Evolutionary conservation across 176 grass and related monocot genomes (phyloP), one percentile per base, ranked within the genome.

Genomic region (Aegilops umbellulata): DNA sequence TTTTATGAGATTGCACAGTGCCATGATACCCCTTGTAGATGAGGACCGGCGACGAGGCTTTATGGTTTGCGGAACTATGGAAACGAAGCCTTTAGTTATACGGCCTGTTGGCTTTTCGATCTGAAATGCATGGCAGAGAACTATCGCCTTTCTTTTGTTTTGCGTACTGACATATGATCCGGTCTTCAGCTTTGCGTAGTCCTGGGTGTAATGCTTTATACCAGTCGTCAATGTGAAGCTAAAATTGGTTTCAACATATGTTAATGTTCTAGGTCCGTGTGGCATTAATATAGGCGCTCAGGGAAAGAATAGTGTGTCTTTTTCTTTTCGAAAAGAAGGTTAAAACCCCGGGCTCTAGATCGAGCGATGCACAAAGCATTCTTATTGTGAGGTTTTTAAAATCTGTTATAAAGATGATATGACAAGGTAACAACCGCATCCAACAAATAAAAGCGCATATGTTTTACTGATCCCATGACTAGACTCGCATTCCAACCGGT

Each of bases 1-100:
- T 91, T 91, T 88, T 91, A 85, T 88, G 85, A 25, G 83, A 44
- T 87, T 75, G 75, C 85, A 90, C 38, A 31, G 24, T 25, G 8
- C 36, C 77, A 64, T 85, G 89, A 91, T 85, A 81, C 69, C 32
- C 34, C 22, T 29, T 49, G 64, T 64, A 90, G 64, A 87, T 84
- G n/a, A 87, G 89, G 76, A 15, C 80, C 85, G 60, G 76, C 13
- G 49, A 60, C 36, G 81, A 80, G 68, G 65, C 89, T 84, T 84
- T 84, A 90, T 87, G 68, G 17, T 90, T 90, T 90, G 75, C 89
- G 55, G 34, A 36, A 62, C 60, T 80, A 35, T 69, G 81, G 85
- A 87, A 84, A 80, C 62, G 9, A 73, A 69, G 57, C 84, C 66
- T 76, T 20, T 76, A 75, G 60, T 65, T 62, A 42, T 36, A 49